Evolutionary conservation across 345 rosid species (phyloP), one percentile per base, ranked within the genome.

Genomic region (Hypericum androsaemum): DNA sequence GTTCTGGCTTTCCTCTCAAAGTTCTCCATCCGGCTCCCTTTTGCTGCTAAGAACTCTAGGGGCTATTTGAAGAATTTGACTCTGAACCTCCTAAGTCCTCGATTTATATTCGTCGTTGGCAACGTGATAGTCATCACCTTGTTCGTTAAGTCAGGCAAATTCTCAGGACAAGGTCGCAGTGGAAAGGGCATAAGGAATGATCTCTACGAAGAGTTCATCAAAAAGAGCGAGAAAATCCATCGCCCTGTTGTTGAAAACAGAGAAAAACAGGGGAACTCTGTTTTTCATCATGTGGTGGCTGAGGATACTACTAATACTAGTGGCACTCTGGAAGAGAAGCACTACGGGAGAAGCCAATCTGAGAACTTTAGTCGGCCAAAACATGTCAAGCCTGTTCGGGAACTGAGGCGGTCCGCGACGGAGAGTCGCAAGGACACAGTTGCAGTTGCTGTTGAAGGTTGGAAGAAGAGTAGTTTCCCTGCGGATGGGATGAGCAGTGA

Each of bases 81-180:
- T 7, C 55, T 62, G 52, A 48, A 69, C 59, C 72, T 88, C 3
- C 70, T 54, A 6, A 86, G 92, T 58, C 88, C 94, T 2, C 72
- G 77, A 17, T 94, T 94, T 38, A 77, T 88, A 41, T 94, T 94
- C 67, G 54, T 94, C 11, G 17, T 88, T 0, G 99, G 95, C 8
- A 94, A 94, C 71, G 74, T 54, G 13, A 88, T 94, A 53, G 76
- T 88, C 53, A 66, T 83, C 69, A 77, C 71, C 2, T n/a, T 41
- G 4, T 8, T 41, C 6, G 12, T 41, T 8, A 41, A 9, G 22
- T 14, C 16, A 0, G 48, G 16, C 4, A n/a, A 8, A 44, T 44
- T 14, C 47, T 46, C 16, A 9, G 9, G 10, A 3, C 13, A 6
- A 7, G 6, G 14, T 44, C 48, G 8, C 50, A 46, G 12, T 22